phyloP scores from a whole-genome alignment of 2,329 filamentous ascomycete species.

The Rhexocercosporidium sp. region DNA sequence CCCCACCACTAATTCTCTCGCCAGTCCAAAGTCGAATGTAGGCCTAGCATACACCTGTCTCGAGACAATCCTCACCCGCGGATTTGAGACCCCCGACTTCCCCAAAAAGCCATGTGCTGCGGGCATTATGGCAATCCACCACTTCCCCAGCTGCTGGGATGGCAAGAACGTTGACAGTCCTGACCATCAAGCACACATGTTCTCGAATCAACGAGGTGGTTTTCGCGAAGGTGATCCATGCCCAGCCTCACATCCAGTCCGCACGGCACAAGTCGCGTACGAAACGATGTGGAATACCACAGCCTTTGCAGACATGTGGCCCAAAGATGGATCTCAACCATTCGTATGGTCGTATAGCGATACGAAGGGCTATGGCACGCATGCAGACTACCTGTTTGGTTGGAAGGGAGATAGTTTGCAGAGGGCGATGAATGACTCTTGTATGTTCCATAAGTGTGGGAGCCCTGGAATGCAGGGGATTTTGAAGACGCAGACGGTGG shows the following conservation, averaged over 20 bases:
- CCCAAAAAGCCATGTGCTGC: slow-evolving; percentile 15
- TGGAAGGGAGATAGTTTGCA: slow-evolving; percentile 14
- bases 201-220: slow-evolving; percentile 48
- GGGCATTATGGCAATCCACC: slow-evolving; percentile 23
- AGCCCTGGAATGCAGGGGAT: background rate
- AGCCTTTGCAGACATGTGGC: slow-evolving; percentile 23
- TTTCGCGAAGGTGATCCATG: slow-evolving; percentile 3
- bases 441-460: slow-evolving; percentile 11
- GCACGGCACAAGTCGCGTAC: slow-evolving; percentile 8
- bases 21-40: background rate
- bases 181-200: slow-evolving; percentile 61
- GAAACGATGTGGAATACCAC: slow-evolving; percentile 9
- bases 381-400: slow-evolving; percentile 12
- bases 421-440: slow-evolving; percentile 10
- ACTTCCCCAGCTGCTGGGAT: slow-evolving; percentile 54
- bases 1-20: slow-evolving; percentile 15
- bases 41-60: slow-evolving; percentile 24
- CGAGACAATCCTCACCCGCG: slow-evolving; percentile 14
- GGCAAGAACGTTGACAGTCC: slow-evolving; percentile 44
- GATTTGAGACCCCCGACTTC: slow-evolving; percentile 23
- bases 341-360: slow-evolving; percentile 25
- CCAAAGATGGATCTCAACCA: slow-evolving; percentile 22
- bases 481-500: slow-evolving; percentile 7
- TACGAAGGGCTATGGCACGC: slow-evolving; percentile 5
- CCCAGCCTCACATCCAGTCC: background rate